phyloP scores from a whole-genome alignment of 352 stramenopile species.

The Poterioochromonas sp. region DNA sequence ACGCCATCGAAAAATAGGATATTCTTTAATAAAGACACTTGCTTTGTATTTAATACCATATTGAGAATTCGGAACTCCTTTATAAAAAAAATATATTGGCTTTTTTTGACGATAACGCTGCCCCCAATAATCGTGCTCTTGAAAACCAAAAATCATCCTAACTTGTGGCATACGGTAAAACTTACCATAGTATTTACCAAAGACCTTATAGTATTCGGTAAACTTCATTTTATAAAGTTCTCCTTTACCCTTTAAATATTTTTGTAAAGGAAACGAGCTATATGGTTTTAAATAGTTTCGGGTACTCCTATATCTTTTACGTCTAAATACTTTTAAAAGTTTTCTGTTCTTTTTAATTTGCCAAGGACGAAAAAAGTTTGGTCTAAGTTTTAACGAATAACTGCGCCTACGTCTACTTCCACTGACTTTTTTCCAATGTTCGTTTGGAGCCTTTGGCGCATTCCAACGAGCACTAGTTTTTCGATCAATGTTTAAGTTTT shows the following conservation, averaged over 20 bases:
- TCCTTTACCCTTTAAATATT: conserved; percentile 32
- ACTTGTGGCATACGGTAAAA: conserved; percentile 30
- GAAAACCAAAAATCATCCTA: conserved; percentile 31
- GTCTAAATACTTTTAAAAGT: conserved; percentile 32
- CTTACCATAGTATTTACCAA: conserved; percentile 31
- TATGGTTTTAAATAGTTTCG: conserved; percentile 32
- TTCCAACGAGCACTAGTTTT: conserved; percentile 30
- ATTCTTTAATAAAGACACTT: conserved; percentile 32
- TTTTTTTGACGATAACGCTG: conserved; percentile 31
- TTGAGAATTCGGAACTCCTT: conserved; percentile 30
- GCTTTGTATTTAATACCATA: conserved; percentile 32
- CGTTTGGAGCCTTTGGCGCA: conserved; percentile 28
- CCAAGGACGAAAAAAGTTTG: conserved; percentile 30
- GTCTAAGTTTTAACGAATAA: conserved; percentile 32
- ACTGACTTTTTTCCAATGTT: conserved; percentile 31
- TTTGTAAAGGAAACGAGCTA: conserved; percentile 31
- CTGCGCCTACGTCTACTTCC: conserved; percentile 28
- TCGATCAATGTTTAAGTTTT: conserved; percentile 32
- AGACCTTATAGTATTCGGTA: conserved; percentile 31
- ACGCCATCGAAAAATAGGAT: conserved; percentile 30
- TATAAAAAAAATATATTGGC: conserved; percentile 32
- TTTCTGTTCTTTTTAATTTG: conserved; percentile 32
- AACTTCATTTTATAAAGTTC: conserved; percentile 32
- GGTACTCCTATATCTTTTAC: conserved; percentile 31
- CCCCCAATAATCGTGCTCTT: conserved; percentile 29